phyloP scores from a whole-genome alignment of 2,329 filamentous ascomycete genomes.

The Blastomyces percursus region DNA sequence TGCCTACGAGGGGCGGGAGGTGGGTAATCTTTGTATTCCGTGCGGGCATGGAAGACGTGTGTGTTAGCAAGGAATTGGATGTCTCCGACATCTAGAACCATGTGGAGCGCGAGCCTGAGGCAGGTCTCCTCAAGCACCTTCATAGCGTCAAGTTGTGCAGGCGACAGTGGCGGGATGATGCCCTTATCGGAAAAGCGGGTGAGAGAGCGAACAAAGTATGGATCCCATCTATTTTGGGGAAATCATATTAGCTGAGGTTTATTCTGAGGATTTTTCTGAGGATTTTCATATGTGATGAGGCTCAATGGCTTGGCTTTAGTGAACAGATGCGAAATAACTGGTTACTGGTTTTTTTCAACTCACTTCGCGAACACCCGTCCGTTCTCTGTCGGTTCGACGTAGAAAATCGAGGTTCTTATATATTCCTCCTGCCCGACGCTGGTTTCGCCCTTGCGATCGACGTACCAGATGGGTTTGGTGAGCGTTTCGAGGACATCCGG shows the following conservation, averaged over 20 bases:
- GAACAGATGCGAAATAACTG: not conserved
- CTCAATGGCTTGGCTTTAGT: not conserved
- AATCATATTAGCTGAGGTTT: not conserved
- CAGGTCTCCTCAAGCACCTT: slow-evolving; percentile 66
- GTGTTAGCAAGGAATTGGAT: slow-evolving; percentile 78
- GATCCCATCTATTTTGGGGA: slow-evolving; percentile 53
- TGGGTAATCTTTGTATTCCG: slow-evolving; percentile 62
- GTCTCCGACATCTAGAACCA: slow-evolving; percentile 76
- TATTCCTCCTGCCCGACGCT: slow-evolving; percentile 64
- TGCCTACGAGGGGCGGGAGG: slow-evolving; percentile 62
- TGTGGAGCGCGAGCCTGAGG: slow-evolving; percentile 62
- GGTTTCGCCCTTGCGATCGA: slow-evolving; percentile 79
- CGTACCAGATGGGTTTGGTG: slow-evolving; percentile 75
- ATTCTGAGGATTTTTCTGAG: not conserved
- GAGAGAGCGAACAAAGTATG: slow-evolving; percentile 72
- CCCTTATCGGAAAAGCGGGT: slow-evolving; percentile 62
- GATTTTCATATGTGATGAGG: not conserved
- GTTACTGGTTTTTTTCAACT: slow-evolving; percentile 12
- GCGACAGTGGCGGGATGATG: slow-evolving; percentile 59
- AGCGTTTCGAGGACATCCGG: slow-evolving; percentile 68
- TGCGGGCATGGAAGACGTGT: slow-evolving; percentile 71
- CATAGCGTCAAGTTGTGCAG: slow-evolving; percentile 57
- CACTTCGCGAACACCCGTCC: slow-evolving; percentile 63
- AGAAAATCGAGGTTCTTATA: slow-evolving; percentile 62
- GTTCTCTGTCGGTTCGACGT: slow-evolving; percentile 58